A percentile compares a stretch with the other conserved stretches of the same genome.
Evolutionary conservation across 352 stramenopile genomes (phyloP).

Genomic region (Pythium folliculosum): DNA sequence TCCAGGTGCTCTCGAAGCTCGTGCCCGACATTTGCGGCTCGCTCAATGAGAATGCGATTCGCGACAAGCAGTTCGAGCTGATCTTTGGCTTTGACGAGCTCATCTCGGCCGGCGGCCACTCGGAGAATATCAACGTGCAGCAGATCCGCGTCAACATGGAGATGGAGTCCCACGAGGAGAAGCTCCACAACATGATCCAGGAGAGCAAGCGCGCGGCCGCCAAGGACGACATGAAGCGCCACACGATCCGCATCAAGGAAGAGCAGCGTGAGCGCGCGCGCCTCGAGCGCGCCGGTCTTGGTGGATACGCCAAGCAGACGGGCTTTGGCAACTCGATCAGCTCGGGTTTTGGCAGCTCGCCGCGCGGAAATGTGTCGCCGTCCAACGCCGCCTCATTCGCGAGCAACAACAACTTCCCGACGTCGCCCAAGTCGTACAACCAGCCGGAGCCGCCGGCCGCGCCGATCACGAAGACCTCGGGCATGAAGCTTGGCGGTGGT

Average conservation of each 20-base stretch:
- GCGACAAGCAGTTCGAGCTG: conserved; percentile 97
- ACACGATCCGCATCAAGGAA: conserved; percentile 86
- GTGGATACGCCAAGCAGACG: conserved; percentile 55
- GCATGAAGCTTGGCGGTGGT: conserved; percentile 41
- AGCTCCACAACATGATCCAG: conserved; percentile 98
- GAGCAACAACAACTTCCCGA: conserved; percentile 37
- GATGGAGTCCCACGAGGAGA: conserved; percentile 99
- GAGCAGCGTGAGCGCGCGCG: conserved; percentile 83
- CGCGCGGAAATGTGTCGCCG: conserved; percentile 44
- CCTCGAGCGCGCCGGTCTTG: conserved; percentile 72
- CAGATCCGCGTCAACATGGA: conserved; percentile 97
- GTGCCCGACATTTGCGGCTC: conserved; percentile 95
- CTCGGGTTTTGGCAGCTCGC: conserved; percentile 67
- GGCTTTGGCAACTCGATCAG: conserved; percentile 75
- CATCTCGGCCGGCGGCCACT: conserved; percentile 96
- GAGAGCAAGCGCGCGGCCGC: conserved; percentile 93
- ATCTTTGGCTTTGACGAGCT: conserved; percentile 99
- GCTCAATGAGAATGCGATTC: conserved; percentile 93
- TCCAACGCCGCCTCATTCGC: conserved; percentile 32
- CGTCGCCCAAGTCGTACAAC: conserved; percentile 73
- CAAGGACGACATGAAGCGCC: conserved; percentile 90
- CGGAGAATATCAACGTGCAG: conserved; percentile 93
- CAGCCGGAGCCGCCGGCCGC: conserved; percentile 44
- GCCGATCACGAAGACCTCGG: conserved; percentile 51
- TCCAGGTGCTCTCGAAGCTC: conserved; percentile 97